phyloP scores from a whole-genome alignment of 345 rosid genomes.

The Dipteronia sinensis region DNA sequence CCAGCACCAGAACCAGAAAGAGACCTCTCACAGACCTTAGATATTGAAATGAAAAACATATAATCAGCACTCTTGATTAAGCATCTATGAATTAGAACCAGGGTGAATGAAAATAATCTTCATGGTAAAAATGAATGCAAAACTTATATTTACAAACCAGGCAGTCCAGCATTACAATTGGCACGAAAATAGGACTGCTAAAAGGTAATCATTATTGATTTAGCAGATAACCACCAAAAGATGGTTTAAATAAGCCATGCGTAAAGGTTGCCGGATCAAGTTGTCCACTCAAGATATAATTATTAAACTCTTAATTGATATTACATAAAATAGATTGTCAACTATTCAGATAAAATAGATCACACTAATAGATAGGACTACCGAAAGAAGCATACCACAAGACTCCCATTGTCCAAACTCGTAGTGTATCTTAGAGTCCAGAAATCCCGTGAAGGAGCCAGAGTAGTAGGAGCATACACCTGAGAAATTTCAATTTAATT shows the following conservation, averaged over 20 bases:
- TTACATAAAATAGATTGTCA: neutral
- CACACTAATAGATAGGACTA: neutral
- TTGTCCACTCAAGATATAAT: neutral
- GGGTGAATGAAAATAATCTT: neutral
- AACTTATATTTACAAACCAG: neutral
- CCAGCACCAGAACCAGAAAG: conserved; percentile 97
- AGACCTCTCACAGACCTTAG: conserved; percentile 95
- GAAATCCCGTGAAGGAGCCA: conserved; percentile 98
- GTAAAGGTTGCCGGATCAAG: neutral
- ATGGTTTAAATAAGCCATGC: neutral
- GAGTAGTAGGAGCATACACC: conserved; percentile 95
- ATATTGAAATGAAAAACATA: conserved; percentile 2
- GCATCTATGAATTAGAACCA: neutral
- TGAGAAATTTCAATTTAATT: conserved; percentile 29
- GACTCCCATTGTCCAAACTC: conserved; percentile 93
- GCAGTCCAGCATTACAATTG: neutral
- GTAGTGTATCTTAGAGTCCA: conserved; percentile 98
- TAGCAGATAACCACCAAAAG: neutral
- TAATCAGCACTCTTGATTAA: neutral
- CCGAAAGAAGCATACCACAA: conserved; percentile 66
- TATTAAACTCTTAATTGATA: neutral
- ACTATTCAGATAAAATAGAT: neutral
- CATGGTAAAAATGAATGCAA: neutral
- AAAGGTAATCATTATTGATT: neutral
- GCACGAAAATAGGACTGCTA: neutral